A percentile compares a stretch with the other conserved stretches of the same genome.
phyloP scores from a whole-genome alignment of 805 yeast species.

The Pichia cabralensis region DNA sequence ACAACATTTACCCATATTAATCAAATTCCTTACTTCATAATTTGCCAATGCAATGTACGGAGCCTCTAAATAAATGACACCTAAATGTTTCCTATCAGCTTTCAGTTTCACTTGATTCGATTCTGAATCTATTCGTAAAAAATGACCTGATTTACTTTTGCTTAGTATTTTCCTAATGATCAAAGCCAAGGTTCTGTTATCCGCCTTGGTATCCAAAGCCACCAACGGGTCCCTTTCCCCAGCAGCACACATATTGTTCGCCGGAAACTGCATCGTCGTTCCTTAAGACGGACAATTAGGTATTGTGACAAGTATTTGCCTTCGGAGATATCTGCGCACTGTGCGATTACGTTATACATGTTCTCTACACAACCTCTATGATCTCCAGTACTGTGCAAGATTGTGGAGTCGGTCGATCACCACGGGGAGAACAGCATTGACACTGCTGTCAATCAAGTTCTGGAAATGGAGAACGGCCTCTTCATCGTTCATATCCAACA shows the following conservation, averaged over 20 bases:
- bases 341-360: no score
- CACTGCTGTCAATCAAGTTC: slow-evolving; percentile 86
- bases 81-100: slow-evolving; percentile 8
- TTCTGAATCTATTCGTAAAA: slow-evolving; percentile 5
- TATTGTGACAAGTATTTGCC: no score
- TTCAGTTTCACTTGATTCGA: slow-evolving; percentile 4
- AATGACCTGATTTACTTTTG: slow-evolving; percentile 6
- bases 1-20: slow-evolving; percentile 24
- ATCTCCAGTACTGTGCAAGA: slow-evolving; percentile 96
- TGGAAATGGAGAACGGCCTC: slow-evolving; percentile 95
- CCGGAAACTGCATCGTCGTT: not conserved
- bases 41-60: slow-evolving; percentile 21
- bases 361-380: no score
- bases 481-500: slow-evolving; percentile 87
- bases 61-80: slow-evolving; percentile 21
- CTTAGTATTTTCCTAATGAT: slow-evolving; percentile 5
- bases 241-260: no score
- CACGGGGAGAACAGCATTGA: slow-evolving; percentile 85
- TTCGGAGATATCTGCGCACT: no score
- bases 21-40: slow-evolving; percentile 18
- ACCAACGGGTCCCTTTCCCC: no score
- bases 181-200: no score
- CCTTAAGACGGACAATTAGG: not conserved
- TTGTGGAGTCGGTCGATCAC: slow-evolving; percentile 93
- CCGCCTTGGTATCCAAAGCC: no score